These are phyloP conservation scores for Musa acuminata DNA, from an alignment of 176 grass and related monocot species.

Conservation along the genomic window DNA sequence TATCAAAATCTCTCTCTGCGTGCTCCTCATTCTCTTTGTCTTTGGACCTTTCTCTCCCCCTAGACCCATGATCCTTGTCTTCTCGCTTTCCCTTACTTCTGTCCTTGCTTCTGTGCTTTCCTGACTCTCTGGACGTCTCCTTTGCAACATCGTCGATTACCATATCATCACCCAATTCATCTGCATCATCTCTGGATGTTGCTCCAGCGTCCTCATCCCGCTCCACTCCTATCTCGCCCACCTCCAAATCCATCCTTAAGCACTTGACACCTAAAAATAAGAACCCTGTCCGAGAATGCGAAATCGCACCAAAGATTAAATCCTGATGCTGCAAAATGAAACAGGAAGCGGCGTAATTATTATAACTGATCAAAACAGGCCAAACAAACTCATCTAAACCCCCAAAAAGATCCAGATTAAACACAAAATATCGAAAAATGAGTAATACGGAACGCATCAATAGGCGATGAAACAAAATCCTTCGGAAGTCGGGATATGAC, in stretches of 20 bases:
- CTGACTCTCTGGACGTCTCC: conserved; percentile 16
- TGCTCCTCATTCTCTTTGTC: neutral
- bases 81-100: conserved; percentile 7
- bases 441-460: too few relatives aligned
- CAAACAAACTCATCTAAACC: too few relatives aligned
- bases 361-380: too few relatives aligned
- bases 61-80: conserved; percentile 4
- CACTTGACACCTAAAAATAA: neutral
- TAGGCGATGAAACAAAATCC: too few relatives aligned
- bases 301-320: neutral
- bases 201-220: conserved; percentile 1
- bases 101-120: conserved; percentile 9
- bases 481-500: too few relatives aligned
- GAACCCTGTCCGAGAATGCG: neutral
- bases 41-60: conserved; percentile 7
- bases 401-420: neutral
- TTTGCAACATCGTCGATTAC: neutral
- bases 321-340: conserved; percentile 5
- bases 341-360: neutral
- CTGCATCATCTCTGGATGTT: conserved; percentile 1
- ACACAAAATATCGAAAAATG: too few relatives aligned
- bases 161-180: conserved; percentile 4
- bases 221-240: conserved; percentile 16
- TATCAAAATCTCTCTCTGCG: conserved; percentile 1
- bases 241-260: conserved; percentile 4